phyloP scores from a whole-genome alignment of 768 basidiomycete genomes.

The Boletus fagicola region DNA sequence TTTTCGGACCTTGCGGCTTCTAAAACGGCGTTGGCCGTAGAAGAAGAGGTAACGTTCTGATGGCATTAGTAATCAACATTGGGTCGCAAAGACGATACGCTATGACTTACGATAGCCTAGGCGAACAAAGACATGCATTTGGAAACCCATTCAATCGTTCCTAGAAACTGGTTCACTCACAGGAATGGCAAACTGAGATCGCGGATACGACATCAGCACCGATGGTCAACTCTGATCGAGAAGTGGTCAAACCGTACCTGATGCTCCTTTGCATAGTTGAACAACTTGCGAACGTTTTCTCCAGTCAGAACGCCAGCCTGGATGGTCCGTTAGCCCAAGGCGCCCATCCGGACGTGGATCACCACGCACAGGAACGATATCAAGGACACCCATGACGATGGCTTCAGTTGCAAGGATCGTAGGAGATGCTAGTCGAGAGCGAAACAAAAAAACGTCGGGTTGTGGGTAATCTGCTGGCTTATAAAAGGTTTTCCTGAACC shows the following conservation, averaged over 20 bases:
- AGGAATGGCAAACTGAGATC: constrained; percentile 73
- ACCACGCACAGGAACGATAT: constrained; percentile 76
- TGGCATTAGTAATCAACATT: background rate
- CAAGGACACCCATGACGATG: constrained; percentile 70
- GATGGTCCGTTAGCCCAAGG: constrained; percentile 7
- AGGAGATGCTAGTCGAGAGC: constrained; percentile 8
- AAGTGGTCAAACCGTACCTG: constrained; percentile 50
- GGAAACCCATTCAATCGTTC: background rate
- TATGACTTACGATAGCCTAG: constrained; percentile 72
- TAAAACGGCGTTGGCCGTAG: constrained; percentile 88
- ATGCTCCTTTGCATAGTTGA: constrained; percentile 88
- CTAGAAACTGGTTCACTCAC: constrained; percentile 45
- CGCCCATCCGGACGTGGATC: background rate
- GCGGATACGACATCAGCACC: constrained; percentile 13
- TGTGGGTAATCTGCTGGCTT: constrained; percentile 3
- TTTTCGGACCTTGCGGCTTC: constrained; percentile 92
- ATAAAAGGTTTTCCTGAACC: constrained; percentile 5
- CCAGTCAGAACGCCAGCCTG: constrained; percentile 95
- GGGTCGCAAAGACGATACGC: background rate
- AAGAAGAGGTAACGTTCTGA: constrained; percentile 96
- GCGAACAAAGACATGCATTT: background rate
- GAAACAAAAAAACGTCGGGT: background rate
- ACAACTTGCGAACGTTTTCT: constrained; percentile 91
- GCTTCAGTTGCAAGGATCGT: constrained; percentile 7
- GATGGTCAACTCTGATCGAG: background rate